Conservation (phyloP, 2,329 filamentous ascomycete genomes). For the Fusarium longipes region DNA sequence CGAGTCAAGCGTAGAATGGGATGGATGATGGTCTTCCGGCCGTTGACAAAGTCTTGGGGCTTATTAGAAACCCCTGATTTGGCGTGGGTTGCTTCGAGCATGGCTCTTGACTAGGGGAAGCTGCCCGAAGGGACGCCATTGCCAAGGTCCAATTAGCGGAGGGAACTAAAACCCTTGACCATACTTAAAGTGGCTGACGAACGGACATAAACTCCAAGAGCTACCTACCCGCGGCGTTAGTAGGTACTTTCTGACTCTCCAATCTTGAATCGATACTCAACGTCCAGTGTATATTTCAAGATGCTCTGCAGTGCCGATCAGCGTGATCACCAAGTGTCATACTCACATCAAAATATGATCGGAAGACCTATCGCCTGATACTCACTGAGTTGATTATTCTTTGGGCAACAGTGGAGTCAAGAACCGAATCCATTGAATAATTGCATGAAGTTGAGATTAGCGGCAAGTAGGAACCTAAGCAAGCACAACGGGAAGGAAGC, state of each 20-base stretch:
- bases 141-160: conserved; percentile 31
- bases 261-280: conserved; percentile 20
- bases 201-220: conserved; percentile 37
- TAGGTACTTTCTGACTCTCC: conserved; percentile 28
- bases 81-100: conserved; percentile 17
- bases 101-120: conserved; percentile 38
- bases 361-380: background rate
- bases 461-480: conserved; percentile 4
- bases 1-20: conserved; percentile 3
- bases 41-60: conserved; percentile 31
- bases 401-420: background rate
- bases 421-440: background rate
- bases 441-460: conserved; percentile 27
- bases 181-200: conserved; percentile 39
- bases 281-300: conserved; percentile 4
- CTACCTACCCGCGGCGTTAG: conserved; percentile 30
- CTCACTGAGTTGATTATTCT: too few relatives aligned
- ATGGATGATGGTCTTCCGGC: conserved; percentile 33
- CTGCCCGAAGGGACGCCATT: conserved; percentile 40
- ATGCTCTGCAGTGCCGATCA: background rate
- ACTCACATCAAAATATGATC: background rate
- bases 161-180: conserved; percentile 37
- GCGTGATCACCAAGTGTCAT: background rate
- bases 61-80: conserved; percentile 32
- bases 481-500: conserved; percentile 35